Percentiles rank a stretch among this genome's conserved stretches.
Conservation (phyloP, 352 stramenopile species). For the Phytophthora sansomeana region DNA sequence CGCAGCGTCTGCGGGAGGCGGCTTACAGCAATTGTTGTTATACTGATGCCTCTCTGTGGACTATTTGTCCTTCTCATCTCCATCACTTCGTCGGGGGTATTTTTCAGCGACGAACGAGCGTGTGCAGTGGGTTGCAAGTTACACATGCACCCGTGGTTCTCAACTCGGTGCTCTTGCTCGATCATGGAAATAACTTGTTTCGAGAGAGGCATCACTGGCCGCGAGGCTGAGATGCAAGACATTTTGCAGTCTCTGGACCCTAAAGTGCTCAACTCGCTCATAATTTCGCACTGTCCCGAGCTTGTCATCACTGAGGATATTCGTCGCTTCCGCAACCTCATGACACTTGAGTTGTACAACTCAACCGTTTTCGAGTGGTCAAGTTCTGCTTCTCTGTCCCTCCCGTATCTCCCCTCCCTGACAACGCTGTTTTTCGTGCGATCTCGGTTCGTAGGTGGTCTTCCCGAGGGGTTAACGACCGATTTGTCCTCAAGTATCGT, state of each 20-base stretch:
- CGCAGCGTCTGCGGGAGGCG: constrained; percentile 3
- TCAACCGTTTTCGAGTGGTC: constrained; percentile 43
- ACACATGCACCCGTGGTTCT: constrained; percentile 57
- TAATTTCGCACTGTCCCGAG: constrained; percentile 50
- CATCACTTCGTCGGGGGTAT: constrained; percentile 37
- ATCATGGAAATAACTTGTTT: constrained; percentile 59
- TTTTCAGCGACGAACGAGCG: constrained; percentile 19
- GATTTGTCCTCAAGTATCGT: constrained; percentile 39
- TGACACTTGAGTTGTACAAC: constrained; percentile 61
- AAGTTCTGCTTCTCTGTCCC: constrained; percentile 31
- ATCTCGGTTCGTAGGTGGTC: constrained; percentile 20
- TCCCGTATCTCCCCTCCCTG: constrained; percentile 32
- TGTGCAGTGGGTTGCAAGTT: constrained; percentile 48
- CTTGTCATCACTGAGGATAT: constrained; percentile 39
- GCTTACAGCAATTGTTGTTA: constrained; percentile 13
- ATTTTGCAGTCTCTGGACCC: constrained; percentile 40
- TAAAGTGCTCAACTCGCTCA: constrained; percentile 51
- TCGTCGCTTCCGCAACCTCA: constrained; percentile 39
- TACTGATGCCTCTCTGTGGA: constrained; percentile 37
- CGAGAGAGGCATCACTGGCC: constrained; percentile 36
- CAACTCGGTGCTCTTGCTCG: constrained; percentile 46
- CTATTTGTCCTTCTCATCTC: constrained; percentile 44
- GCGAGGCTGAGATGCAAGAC: constrained; percentile 17
- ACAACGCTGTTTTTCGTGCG: constrained; percentile 45
- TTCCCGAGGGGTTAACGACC: constrained; percentile 43